Evolutionary conservation across 2,329 filamentous ascomycete genomes (phyloP).

Genomic region (Colletotrichum shisoi): DNA sequence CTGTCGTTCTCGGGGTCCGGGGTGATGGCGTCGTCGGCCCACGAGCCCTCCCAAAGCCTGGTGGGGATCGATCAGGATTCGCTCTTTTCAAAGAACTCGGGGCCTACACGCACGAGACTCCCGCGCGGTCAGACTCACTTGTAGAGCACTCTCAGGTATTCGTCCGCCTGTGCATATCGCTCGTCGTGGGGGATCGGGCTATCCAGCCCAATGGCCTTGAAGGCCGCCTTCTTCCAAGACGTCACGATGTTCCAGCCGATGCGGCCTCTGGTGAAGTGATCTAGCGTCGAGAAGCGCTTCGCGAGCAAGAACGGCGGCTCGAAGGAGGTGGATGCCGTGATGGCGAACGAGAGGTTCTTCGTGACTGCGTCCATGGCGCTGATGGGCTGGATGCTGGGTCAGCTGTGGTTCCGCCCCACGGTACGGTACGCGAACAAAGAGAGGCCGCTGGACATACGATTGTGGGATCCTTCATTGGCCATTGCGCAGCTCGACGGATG

Average conservation of each 20-base stretch:
- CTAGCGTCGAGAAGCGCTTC: slow-evolving; percentile 68
- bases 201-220: slow-evolving; percentile 68
- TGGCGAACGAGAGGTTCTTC: slow-evolving; percentile 68
- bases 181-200: slow-evolving; percentile 67
- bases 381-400: slow-evolving; percentile 57
- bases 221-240: slow-evolving; percentile 64
- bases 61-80: neutral
- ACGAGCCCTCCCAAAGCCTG: slow-evolving; percentile 64
- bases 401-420: neutral
- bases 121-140: slow-evolving; percentile 53
- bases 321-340: slow-evolving; percentile 70
- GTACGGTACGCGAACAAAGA: neutral
- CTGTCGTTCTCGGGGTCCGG: slow-evolving; percentile 62
- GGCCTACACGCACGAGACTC: no score
- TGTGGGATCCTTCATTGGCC: slow-evolving; percentile 70
- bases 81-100: slow-evolving; percentile 32
- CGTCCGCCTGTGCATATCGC: slow-evolving; percentile 67
- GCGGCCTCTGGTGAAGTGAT: slow-evolving; percentile 68
- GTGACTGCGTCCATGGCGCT: slow-evolving; percentile 72
- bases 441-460: slow-evolving; percentile 56
- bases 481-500: slow-evolving; percentile 68
- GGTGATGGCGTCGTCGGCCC: slow-evolving; percentile 65
- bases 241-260: slow-evolving; percentile 75
- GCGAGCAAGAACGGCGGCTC: slow-evolving; percentile 69
- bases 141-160: slow-evolving; percentile 68